Conservation (phyloP, 2,329 filamentous ascomycete species). For the Myriangium duriaei region DNA sequence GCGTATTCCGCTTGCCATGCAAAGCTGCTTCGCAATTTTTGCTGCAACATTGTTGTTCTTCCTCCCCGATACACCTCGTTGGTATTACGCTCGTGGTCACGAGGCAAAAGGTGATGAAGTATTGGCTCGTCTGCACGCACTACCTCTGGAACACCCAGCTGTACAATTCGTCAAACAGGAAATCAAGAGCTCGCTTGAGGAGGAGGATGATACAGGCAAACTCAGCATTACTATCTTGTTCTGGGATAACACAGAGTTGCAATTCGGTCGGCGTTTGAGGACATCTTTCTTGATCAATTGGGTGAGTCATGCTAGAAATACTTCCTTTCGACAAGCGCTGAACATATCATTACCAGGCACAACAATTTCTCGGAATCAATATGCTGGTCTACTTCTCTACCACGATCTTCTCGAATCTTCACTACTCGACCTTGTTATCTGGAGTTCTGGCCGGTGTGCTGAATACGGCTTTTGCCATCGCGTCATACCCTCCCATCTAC, state of each 20-base stretch:
- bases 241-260: conserved; percentile 27
- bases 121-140: conserved; percentile 13
- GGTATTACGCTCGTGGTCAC: conserved; percentile 20
- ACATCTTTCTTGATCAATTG: conserved; percentile 26
- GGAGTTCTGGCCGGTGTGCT: conserved; percentile 19
- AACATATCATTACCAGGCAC: too few species aligned
- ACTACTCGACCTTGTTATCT: conserved; percentile 17
- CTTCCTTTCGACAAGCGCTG: not conserved
- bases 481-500: conserved; percentile 17
- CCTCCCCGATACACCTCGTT: conserved; percentile 23
- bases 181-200: conserved; percentile 20
- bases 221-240: conserved; percentile 19
- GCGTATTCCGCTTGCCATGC: conserved; percentile 23
- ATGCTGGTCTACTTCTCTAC: conserved; percentile 23
- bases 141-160: conserved; percentile 12
- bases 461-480: conserved; percentile 20
- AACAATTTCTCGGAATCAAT: conserved; percentile 24
- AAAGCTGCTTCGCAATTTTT: conserved; percentile 21
- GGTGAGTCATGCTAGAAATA: too few species aligned
- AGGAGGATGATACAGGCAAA: conserved; percentile 18
- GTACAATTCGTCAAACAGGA: conserved; percentile 18
- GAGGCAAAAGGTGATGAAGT: conserved; percentile 12
- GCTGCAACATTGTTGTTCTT: conserved; percentile 17
- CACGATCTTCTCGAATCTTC: conserved; percentile 21
- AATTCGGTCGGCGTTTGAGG: conserved; percentile 25